These are phyloP conservation scores for Trichophaea hybrida DNA, from an alignment of 2,329 filamentous ascomycete genomes.

Conservation along the genomic window DNA sequence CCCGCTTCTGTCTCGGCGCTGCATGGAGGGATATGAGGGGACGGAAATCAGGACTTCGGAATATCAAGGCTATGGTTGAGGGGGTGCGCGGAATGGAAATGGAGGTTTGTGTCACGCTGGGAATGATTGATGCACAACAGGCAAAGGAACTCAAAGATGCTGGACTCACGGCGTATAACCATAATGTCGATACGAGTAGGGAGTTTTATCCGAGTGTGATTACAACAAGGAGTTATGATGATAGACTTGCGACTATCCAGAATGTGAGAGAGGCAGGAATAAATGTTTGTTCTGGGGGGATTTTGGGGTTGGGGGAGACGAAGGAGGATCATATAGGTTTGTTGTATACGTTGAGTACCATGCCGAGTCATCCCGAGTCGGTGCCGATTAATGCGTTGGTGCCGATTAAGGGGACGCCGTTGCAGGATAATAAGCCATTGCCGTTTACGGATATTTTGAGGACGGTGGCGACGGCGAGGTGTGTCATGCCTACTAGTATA, in stretches of 20 bases:
- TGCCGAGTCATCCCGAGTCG: constrained; percentile 72
- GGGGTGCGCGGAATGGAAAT: constrained; percentile 70
- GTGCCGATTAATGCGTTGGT: constrained; percentile 87
- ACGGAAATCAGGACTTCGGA: constrained; percentile 66
- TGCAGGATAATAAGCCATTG: constrained; percentile 59
- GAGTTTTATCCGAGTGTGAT: constrained; percentile 82
- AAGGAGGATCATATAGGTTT: constrained; percentile 67
- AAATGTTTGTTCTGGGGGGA: constrained; percentile 80
- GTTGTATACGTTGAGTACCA: constrained; percentile 64
- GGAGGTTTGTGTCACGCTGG: constrained; percentile 86
- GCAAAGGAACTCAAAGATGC: constrained; percentile 70
- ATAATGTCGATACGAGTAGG: constrained; percentile 80
- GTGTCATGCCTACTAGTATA: constrained; percentile 73
- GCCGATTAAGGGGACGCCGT: constrained; percentile 75
- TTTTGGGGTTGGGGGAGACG: constrained; percentile 69
- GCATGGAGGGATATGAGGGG: constrained; percentile 91
- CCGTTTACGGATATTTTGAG: constrained; percentile 65
- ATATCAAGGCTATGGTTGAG: constrained; percentile 73
- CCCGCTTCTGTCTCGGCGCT: constrained; percentile 88
- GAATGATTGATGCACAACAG: constrained; percentile 75
- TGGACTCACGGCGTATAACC: constrained; percentile 82
- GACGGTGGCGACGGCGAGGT: constrained; percentile 67
- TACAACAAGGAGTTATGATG: constrained; percentile 73
- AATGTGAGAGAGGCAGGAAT: constrained; percentile 76
- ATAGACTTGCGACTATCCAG: constrained; percentile 62